Conservation (phyloP, 345 rosid species). For the Reutealis trisperma region DNA sequence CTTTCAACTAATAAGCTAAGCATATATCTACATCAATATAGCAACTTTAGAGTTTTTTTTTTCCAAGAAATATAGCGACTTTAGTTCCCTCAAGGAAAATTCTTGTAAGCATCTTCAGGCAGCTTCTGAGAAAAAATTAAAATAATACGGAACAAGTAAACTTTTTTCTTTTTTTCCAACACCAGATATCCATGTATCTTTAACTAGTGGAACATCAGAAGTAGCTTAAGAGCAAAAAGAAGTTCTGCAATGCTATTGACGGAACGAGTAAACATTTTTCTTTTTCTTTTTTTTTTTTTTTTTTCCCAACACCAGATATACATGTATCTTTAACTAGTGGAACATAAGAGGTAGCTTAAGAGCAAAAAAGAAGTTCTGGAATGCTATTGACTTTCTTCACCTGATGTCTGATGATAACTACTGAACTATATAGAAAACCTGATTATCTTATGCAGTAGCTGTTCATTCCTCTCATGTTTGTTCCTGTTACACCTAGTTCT, state of each 20-base stretch:
- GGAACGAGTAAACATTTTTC: too few relatives aligned
- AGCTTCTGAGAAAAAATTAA: too few relatives aligned
- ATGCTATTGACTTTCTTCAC: conserved; percentile 5
- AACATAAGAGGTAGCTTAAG: neutral
- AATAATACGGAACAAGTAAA: too few relatives aligned
- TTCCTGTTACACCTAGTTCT: neutral
- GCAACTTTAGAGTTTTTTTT: too few relatives aligned
- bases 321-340: neutral
- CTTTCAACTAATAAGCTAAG: neutral
- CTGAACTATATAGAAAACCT: neutral
- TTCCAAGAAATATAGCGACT: too few relatives aligned
- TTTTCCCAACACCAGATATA: neutral
- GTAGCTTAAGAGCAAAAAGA: neutral
- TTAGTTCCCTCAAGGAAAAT: too few relatives aligned
- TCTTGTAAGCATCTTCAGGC: too few relatives aligned
- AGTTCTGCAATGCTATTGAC: neutral
- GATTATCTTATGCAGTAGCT: neutral
- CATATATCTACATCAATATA: too few relatives aligned
- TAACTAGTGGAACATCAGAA: neutral
- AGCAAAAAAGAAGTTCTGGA: neutral
- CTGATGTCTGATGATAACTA: neutral
- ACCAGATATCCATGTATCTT: neutral
- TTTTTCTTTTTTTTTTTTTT: too few relatives aligned
- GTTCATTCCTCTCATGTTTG: neutral
- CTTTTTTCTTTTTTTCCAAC: too few relatives aligned